phyloP scores from a whole-genome alignment of 2,329 filamentous ascomycete species.

The Aspergillus phoenicis region DNA sequence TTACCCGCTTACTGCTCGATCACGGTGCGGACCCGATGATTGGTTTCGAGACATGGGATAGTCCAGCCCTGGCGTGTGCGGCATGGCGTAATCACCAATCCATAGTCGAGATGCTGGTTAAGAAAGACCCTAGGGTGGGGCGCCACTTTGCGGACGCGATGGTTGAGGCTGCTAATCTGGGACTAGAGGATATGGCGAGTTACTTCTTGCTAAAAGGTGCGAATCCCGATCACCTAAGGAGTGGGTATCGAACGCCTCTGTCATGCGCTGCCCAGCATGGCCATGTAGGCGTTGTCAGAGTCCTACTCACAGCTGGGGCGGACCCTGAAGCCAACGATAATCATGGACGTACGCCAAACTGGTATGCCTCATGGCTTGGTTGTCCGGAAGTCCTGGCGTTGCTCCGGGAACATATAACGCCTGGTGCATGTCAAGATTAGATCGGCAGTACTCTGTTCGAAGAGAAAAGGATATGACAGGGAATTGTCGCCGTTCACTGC shows the following conservation, averaged over 20 bases:
- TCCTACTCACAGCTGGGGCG: neutral
- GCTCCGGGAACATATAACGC: neutral
- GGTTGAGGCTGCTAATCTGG: neutral
- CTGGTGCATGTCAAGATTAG: too few species aligned
- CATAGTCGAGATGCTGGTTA: neutral
- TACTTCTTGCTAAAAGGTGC: neutral
- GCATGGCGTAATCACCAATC: neutral
- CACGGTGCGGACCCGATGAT: neutral
- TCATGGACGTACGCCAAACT: neutral
- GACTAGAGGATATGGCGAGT: neutral
- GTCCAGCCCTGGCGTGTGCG: neutral
- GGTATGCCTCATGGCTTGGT: neutral
- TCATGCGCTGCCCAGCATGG: neutral
- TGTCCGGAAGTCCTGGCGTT: neutral
- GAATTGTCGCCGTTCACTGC: too few species aligned
- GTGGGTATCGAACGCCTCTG: neutral
- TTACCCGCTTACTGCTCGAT: neutral
- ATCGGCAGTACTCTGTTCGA: too few species aligned
- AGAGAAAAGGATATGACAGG: too few species aligned
- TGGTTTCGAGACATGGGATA: neutral
- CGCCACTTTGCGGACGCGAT: neutral
- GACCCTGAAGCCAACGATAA: neutral
- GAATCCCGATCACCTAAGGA: neutral
- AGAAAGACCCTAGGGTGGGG: neutral
- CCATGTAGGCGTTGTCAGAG: neutral